phyloP scores from a whole-genome alignment of 352 stramenopile species.

The Pythium diclinum region DNA sequence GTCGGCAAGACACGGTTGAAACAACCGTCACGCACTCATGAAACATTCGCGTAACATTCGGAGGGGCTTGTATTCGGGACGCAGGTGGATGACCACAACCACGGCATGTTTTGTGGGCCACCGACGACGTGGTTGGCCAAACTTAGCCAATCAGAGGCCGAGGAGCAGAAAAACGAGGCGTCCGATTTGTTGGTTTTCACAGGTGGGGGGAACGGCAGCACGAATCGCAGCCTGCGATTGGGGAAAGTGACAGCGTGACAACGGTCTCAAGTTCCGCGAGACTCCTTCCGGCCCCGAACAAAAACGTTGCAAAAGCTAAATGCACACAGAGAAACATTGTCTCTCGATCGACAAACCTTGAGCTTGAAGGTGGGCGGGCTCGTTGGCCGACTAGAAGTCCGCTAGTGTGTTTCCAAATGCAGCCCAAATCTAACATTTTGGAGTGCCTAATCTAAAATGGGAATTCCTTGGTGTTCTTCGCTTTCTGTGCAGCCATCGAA shows the following conservation, averaged over 20 bases:
- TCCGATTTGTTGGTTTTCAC: constrained; percentile 6
- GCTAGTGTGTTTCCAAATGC: background rate
- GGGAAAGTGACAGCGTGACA: constrained; percentile 21
- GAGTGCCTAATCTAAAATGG: constrained; percentile 8
- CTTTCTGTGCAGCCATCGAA: background rate
- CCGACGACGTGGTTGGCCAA: background rate
- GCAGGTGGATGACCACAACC: constrained; percentile 12
- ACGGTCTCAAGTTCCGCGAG: constrained; percentile 11
- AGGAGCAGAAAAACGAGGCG: background rate
- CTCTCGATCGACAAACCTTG: background rate
- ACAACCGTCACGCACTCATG: constrained; percentile 25
- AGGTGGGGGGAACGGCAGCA: too few relatives aligned
- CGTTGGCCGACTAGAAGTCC: background rate
- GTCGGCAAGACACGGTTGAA: constrained; percentile 17
- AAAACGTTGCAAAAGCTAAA: constrained; percentile 3
- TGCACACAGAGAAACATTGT: background rate
- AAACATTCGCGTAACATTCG: constrained; percentile 28
- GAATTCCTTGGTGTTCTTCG: constrained; percentile 22
- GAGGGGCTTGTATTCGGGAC: constrained; percentile 5
- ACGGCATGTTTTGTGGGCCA: background rate
- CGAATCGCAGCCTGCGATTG: too few relatives aligned
- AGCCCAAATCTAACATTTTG: constrained; percentile 6
- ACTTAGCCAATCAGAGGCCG: constrained; percentile 7
- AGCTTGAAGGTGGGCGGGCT: background rate
- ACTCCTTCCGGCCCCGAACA: constrained; percentile 4